Evolutionary conservation across 495 filamentous ascomycete species (phyloP).

Genomic region (Gamarada debralockiae): DNA sequence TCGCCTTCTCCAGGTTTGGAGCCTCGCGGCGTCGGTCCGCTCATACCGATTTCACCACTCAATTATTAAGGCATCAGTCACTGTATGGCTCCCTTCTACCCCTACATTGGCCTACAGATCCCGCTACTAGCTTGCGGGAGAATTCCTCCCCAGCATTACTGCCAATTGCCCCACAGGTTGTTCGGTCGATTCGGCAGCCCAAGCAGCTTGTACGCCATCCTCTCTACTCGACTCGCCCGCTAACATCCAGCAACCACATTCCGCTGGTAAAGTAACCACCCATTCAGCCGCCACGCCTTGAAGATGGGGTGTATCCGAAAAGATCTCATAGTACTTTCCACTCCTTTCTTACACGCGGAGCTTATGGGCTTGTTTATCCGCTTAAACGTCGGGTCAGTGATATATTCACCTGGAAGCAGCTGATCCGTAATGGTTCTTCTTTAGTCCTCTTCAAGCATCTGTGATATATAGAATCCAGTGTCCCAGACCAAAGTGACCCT

Average conservation of each 20-base stretch:
- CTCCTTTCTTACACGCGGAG: slow-evolving; percentile 12
- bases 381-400: slow-evolving; percentile 18
- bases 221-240: slow-evolving; percentile 3
- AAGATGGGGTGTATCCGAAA: slow-evolving; percentile 12
- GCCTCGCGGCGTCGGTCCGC: slow-evolving; percentile 17
- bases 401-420: slow-evolving; percentile 20
- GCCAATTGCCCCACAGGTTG: not conserved
- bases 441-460: not conserved
- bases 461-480: not conserved
- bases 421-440: slow-evolving; percentile 13
- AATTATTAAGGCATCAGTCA: not conserved
- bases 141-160: not conserved
- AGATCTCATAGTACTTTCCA: slow-evolving; percentile 11
- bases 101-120: not conserved
- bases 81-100: not conserved
- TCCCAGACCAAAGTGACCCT: not conserved
- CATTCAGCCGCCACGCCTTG: slow-evolving; percentile 19
- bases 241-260: slow-evolving; percentile 14
- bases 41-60: slow-evolving; percentile 13
- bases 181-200: not conserved
- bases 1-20: not conserved
- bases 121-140: not conserved
- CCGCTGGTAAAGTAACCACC: not conserved
- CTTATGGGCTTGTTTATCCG: slow-evolving; percentile 21
- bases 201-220: not conserved